Percentiles rank a stretch among this genome's conserved stretches.
These are phyloP conservation scores for Penicillium sp. DNA, from an alignment of 2,329 filamentous ascomycete species.

Conservation along the genomic window DNA sequence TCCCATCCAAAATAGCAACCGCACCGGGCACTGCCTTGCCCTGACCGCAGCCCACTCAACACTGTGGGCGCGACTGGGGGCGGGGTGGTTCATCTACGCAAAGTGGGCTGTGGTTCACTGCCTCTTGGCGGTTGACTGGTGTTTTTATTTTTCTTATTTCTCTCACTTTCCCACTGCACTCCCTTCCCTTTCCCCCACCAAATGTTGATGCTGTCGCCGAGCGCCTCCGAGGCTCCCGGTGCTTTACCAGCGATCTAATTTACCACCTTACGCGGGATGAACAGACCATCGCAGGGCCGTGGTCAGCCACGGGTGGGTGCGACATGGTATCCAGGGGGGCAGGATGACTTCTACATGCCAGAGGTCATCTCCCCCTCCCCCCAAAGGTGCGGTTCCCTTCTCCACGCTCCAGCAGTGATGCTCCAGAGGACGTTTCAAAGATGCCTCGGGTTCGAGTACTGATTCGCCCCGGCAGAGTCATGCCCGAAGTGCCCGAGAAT, in stretches of 20 bases:
- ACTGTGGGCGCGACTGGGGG: neutral
- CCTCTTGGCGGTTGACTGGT: neutral
- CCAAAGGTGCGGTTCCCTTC: constrained; percentile 56
- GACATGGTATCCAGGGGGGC: constrained; percentile 65
- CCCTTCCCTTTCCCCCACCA: neutral
- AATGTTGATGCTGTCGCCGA: constrained; percentile 5
- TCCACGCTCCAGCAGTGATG: constrained; percentile 5
- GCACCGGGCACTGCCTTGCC: no score
- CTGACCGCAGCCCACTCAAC: no score
- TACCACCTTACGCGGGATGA: constrained; percentile 28
- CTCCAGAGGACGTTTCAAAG: no score
- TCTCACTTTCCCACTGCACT: neutral
- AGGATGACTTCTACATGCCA: constrained; percentile 67
- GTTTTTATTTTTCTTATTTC: constrained; percentile 7
- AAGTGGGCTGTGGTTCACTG: constrained; percentile 5
- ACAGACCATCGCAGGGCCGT: constrained; percentile 39
- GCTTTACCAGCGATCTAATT: constrained; percentile 1
- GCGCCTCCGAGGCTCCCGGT: constrained; percentile 5
- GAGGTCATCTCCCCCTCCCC: constrained; percentile 68
- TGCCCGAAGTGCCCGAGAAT: constrained; percentile 92
- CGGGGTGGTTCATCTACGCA: neutral
- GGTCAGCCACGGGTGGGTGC: constrained; percentile 52
- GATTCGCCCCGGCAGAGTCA: constrained; percentile 60
- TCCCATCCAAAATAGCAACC: no score
- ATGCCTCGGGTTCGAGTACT: constrained; percentile 25